Evolutionary conservation across 768 basidiomycete species (phyloP).

Genomic region (Coprinopsis marcescibilis): DNA sequence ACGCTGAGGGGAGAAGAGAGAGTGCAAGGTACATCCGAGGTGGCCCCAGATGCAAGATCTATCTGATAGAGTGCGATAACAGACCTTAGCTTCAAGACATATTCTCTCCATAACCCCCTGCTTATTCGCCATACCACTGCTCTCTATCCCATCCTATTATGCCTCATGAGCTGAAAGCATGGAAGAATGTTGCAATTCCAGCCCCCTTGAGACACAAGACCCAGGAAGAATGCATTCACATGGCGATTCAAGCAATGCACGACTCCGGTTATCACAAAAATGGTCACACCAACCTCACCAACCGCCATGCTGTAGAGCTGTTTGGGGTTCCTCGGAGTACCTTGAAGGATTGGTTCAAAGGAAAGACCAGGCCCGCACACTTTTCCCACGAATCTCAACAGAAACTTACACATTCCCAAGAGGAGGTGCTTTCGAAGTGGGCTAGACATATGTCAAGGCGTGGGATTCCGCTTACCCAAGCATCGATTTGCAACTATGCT

Average conservation of each 20-base stretch:
- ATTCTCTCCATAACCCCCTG: too few species aligned
- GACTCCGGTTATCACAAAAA: too few species aligned
- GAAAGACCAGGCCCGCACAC: background rate
- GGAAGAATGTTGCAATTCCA: background rate
- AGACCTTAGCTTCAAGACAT: too few species aligned
- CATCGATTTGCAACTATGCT: constrained; percentile 13
- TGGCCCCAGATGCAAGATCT: too few species aligned
- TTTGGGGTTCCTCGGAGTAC: too few species aligned
- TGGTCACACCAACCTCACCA: too few species aligned
- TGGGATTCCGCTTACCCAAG: constrained; percentile 16
- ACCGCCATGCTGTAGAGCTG: too few species aligned
- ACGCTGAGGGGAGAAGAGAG: too few species aligned
- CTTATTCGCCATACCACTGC: background rate
- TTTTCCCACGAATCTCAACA: constrained; percentile 16
- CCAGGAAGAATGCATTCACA: background rate
- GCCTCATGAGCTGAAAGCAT: too few species aligned
- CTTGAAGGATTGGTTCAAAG: background rate
- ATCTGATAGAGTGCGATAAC: too few species aligned
- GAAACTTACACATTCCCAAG: constrained; percentile 15
- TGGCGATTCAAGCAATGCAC: background rate
- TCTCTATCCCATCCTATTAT: background rate
- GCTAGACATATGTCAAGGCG: constrained; percentile 14
- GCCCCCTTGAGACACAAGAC: background rate
- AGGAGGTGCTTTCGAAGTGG: constrained; percentile 22
- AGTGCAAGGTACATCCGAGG: too few species aligned